Percentiles rank a stretch among this genome's conserved stretches.
phyloP scores from a whole-genome alignment of 176 grass and related monocot genomes.

The Triticum timopheevii region DNA sequence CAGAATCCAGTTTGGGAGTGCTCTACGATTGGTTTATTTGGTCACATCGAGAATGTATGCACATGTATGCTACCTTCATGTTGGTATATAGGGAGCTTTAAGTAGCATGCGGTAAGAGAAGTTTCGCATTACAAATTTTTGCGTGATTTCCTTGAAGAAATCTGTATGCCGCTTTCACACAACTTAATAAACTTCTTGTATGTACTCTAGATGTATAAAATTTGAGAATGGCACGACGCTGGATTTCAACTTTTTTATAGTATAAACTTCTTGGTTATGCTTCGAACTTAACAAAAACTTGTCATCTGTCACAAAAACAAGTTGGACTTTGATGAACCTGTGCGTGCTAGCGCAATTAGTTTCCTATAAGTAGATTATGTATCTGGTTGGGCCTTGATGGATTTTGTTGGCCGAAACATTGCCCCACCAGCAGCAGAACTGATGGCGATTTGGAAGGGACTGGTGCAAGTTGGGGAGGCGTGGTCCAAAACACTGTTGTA shows the following conservation, averaged over 20 bases:
- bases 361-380: not conserved
- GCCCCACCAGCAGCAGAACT: not conserved
- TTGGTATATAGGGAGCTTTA: not conserved
- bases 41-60: not conserved
- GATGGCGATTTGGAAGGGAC: not conserved
- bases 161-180: not conserved
- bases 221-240: not conserved
- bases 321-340: not conserved
- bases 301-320: not conserved
- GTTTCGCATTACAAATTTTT: not conserved
- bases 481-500: not conserved
- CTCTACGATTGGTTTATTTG: not conserved
- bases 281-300: not conserved
- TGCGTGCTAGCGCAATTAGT: not conserved
- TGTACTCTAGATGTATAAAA: not conserved
- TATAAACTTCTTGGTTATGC: not conserved
- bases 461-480: not conserved
- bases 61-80: not conserved
- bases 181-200: not conserved
- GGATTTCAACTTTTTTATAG: too few relatives aligned
- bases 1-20: not conserved
- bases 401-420: conserved; percentile 16
- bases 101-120: not conserved
- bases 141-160: not conserved
- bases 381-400: not conserved